Conservation (phyloP, 2,329 filamentous ascomycete species). For the Aspergillus aculeatinus region DNA sequence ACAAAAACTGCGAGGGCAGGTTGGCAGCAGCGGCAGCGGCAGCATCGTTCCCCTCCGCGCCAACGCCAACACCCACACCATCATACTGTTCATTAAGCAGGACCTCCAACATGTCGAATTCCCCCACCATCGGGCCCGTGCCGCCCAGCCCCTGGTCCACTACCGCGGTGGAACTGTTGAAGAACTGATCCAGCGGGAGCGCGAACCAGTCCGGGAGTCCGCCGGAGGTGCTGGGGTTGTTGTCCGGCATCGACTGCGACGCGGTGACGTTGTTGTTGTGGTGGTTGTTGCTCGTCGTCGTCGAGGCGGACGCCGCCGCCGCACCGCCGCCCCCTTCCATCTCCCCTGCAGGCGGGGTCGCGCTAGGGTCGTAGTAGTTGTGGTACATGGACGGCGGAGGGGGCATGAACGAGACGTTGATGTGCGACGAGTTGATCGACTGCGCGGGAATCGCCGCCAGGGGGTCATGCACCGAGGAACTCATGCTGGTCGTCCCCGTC, state of each 20-base stretch:
- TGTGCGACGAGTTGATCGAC: constrained; percentile 46
- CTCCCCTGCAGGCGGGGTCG: constrained; percentile 33
- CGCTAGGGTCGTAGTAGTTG: constrained; percentile 43
- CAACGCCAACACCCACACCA: constrained; percentile 21
- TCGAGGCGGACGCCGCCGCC: neutral
- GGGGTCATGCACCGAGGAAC: constrained; percentile 39
- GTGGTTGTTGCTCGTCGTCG: too few relatives aligned
- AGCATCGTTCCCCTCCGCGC: constrained; percentile 22
- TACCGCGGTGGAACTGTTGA: constrained; percentile 48
- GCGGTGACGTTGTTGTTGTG: too few relatives aligned
- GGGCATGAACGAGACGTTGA: constrained; percentile 49
- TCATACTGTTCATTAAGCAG: constrained; percentile 46
- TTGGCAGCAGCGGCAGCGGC: constrained; percentile 9
- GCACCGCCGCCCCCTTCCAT: constrained; percentile 21
- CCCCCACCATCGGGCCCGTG: constrained; percentile 61
- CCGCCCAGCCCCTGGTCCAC: constrained; percentile 58
- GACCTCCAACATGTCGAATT: constrained; percentile 51
- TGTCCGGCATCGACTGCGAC: constrained; percentile 30
- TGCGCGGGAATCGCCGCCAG: constrained; percentile 46
- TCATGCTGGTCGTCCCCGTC: constrained; percentile 23
- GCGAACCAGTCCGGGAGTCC: constrained; percentile 59
- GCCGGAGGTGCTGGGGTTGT: constrained; percentile 24
- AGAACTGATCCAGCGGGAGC: constrained; percentile 60
- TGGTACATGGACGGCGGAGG: constrained; percentile 48
- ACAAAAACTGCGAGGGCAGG: constrained; percentile 31